Evolutionary conservation across 371 early-diverging fungal genomes (phyloP).

Genomic region (Capillidium heterosporum): DNA sequence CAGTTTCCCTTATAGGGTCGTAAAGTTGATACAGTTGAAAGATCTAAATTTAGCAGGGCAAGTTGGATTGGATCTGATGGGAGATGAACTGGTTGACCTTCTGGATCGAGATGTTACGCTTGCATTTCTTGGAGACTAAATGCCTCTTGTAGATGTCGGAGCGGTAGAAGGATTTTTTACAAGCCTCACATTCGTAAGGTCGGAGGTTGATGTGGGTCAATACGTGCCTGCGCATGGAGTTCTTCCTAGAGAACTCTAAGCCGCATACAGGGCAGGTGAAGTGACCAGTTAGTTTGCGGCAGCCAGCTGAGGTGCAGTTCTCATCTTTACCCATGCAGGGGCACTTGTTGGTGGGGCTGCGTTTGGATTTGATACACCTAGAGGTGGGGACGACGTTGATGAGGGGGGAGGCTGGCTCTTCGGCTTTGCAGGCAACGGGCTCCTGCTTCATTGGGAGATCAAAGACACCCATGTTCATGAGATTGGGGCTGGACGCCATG

Average conservation of each 20-base stretch:
- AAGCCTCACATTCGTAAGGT: slow-evolving; percentile 4
- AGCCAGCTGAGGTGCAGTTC: background rate
- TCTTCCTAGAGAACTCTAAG: slow-evolving; percentile 2
- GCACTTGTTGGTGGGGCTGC: slow-evolving; percentile 3
- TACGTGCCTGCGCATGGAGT: slow-evolving; percentile 5
- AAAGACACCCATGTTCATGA: no score
- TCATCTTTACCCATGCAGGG: background rate
- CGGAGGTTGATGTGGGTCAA: slow-evolving; percentile 5
- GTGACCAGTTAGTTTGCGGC: background rate
- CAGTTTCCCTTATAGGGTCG: no score
- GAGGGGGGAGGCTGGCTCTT: no score
- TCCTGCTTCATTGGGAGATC: no score
- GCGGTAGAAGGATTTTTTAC: slow-evolving; percentile 3
- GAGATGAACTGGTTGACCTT: no score
- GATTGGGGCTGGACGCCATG: no score
- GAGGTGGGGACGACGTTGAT: background rate
- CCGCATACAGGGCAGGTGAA: slow-evolving; percentile 4
- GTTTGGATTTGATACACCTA: background rate
- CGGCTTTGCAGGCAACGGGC: no score
- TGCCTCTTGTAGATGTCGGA: slow-evolving; percentile 6
- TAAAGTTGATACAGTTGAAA: no score
- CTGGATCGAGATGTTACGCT: background rate
- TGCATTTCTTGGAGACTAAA: background rate
- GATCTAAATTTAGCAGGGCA: no score
- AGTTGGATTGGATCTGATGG: no score